Evolutionary conservation across 2,329 filamentous ascomycete species (phyloP).

Genomic region (Fusarium hainanense): DNA sequence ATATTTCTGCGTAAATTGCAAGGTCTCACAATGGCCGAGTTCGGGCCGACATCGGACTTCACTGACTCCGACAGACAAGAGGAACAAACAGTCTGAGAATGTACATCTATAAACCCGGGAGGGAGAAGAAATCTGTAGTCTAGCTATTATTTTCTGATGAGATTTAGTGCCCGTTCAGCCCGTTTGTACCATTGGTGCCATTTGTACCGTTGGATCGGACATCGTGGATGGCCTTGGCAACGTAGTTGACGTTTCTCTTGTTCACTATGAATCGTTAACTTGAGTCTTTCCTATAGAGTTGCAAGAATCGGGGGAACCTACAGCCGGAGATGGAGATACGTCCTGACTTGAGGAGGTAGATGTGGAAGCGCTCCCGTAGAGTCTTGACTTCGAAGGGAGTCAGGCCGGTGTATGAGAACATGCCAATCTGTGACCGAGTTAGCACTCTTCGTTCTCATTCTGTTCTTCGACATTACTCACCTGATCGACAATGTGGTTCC

Average conservation of each 20-base stretch:
- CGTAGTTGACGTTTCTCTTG: slow-evolving; percentile 82
- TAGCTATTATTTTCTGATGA: not conserved
- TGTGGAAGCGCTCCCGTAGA: slow-evolving; percentile 75
- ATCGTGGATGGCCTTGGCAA: slow-evolving; percentile 87
- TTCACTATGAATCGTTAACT: slow-evolving; percentile 65
- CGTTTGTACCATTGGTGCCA: slow-evolving; percentile 15
- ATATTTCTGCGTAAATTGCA: not conserved
- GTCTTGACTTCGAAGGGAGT: slow-evolving; percentile 76
- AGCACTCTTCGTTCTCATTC: too few species aligned
- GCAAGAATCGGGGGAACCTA: too few species aligned
- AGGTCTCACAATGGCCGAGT: not conserved
- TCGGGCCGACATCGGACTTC: slow-evolving; percentile 23
- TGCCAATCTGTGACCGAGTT: slow-evolving; percentile 77
- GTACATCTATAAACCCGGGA: slow-evolving; percentile 6
- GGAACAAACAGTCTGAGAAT: not conserved
- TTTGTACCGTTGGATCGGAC: slow-evolving; percentile 54
- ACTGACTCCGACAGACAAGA: not conserved
- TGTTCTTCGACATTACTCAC: too few species aligned
- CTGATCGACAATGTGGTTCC: slow-evolving; percentile 94
- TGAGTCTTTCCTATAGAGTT: too few species aligned
- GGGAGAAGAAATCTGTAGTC: not conserved
- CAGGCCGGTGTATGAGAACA: slow-evolving; percentile 95
- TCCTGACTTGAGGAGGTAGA: slow-evolving; percentile 70
- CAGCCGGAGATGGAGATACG: slow-evolving; percentile 37
- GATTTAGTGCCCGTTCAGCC: slow-evolving; percentile 11